Base-by-base conservation (phyloP, 2,329 filamentous ascomycete species). In the Fusarium miscanthi region DNA sequence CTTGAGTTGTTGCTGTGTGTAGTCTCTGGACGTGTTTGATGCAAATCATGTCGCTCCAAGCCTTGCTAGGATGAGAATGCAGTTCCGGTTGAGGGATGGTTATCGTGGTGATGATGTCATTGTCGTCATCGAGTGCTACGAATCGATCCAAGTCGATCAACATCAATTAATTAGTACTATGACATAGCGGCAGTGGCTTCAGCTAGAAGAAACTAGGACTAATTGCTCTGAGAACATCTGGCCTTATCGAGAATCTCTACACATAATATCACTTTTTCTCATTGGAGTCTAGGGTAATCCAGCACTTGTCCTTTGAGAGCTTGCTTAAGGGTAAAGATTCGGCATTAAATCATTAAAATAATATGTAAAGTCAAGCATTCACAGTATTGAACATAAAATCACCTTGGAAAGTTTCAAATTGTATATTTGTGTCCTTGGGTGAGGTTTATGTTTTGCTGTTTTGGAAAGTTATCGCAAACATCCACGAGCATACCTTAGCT, bases 51-150 rank as follows among this genome's bases (percentile, higher is more conserved):
- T 54, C 66, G 40, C 14, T 12, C 40, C 12, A 19, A 5, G 14
- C 9, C 25, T n/a, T 16, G 12, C 13, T 2, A 23, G 8, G 21
- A 5, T 21, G 27, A 31, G 23, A 43, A 43, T 6, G 19, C 23
- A 19, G 7, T 2, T 10, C 17, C 12, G 6, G 16, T 21, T 37
- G 8, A 7, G 6, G 2, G 9, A 54, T 38, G 25, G 3, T 56
- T 37, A 31, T 30, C 3, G 19, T 37, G 16, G 33, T 48, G 7
- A 49, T 72, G 69, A 72, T 69, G 69, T 72, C 69, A 72, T 57
- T 65, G 69, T 72, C 69, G 69, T 72, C 69, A 72, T 72, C 53
- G 63, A 69, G 52, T 23, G 10, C 23, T 30, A 12, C 13, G 13
- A 17, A 33, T 8, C 1, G 19, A 31, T 9, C 16, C 6, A 33